Base-by-base conservation (phyloP, 2,329 filamentous ascomycete genomes). In the Chlorencoelia australis region DNA sequence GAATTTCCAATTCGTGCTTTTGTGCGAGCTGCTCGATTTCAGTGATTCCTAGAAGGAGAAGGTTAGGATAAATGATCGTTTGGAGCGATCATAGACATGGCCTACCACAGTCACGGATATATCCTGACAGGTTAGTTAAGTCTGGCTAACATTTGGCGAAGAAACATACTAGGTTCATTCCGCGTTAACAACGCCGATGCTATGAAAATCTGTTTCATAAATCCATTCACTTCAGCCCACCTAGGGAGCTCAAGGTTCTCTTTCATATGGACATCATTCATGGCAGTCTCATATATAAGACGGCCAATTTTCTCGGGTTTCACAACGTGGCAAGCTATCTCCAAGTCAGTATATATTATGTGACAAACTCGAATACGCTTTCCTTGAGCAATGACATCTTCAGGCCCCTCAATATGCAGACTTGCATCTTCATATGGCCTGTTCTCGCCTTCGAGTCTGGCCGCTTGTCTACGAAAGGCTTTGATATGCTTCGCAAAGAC, bases 351-450 rank as follows among this genome's bases (percentile, higher is more conserved):
- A 19, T n/a, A n/a, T n/a, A n/a, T n/a, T n/a, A n/a, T n/a, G n/a
- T n/a, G n/a, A 25, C 30, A 22, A 20, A 36, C 35, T 5, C 19
- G 22, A 32, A 4, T 26, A n/a, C 14, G 30, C 35, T 3, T 35
- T 35, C 36, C 32, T 11, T 30, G 21, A 33, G 33, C 40, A 37
- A 43, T 26, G 18, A 43, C 27, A 40, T 43, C 40, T 21, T 43
- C 40, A 21, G 14, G 6, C 7, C 40, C 37, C 26, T 36, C 17
- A 15, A 43, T 20, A 25, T 39, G 19, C 33, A 39, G 21, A 17
- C 22, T 9, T 18, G 24, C 7, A 15, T 39, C 40, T 37, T 39
- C 30, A 19, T 37, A 32, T 11, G 20, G 27, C n/a, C n/a, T n/a
- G 26, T 38, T 31, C 16, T 4, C 7, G 30, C 9, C 14, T 9